phyloP scores from a whole-genome alignment of 257 asterid species.

The Thymus mandschuricus region DNA sequence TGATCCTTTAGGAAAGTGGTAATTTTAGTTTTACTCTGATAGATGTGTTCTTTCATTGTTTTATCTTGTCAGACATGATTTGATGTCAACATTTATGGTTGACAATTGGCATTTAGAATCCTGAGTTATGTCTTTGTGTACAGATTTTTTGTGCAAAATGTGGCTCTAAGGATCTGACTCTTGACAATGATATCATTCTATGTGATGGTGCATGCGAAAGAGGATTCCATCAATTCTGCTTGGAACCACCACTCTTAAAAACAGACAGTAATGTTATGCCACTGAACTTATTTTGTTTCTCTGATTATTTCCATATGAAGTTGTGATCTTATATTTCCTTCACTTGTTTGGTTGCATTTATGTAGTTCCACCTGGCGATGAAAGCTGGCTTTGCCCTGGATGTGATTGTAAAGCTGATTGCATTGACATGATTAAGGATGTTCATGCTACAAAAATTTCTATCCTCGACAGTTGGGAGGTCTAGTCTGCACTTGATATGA shows the following conservation, averaged over 20 bases:
- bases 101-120: constrained; percentile 28
- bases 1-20: not conserved
- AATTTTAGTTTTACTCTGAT: constrained; percentile 12
- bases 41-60: constrained; percentile 9
- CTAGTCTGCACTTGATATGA: constrained; percentile 35
- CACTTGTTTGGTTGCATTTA: constrained; percentile 30
- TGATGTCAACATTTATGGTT: constrained; percentile 8
- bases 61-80: constrained; percentile 1
- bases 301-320: constrained; percentile 11
- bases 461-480: constrained; percentile 94
- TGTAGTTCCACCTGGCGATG: constrained; percentile 96
- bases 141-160: constrained; percentile 99
- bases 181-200: constrained; percentile 88
- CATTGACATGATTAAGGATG: constrained; percentile 77
- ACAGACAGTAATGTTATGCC: constrained; percentile 64
- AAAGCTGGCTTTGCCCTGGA: constrained; percentile 98
- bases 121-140: constrained; percentile 36
- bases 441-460: constrained; percentile 60
- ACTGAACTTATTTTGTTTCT: constrained; percentile 30
- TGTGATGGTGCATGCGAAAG: constrained; percentile 99
- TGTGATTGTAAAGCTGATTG: constrained; percentile 97
- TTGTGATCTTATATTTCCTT: constrained; percentile 20
- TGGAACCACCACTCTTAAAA: constrained; percentile 91
- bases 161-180: constrained; percentile 78
- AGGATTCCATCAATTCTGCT: constrained; percentile 94